These are phyloP conservation scores for Rhazya stricta DNA, from an alignment of 257 asterid genomes.

Conservation along the genomic window DNA sequence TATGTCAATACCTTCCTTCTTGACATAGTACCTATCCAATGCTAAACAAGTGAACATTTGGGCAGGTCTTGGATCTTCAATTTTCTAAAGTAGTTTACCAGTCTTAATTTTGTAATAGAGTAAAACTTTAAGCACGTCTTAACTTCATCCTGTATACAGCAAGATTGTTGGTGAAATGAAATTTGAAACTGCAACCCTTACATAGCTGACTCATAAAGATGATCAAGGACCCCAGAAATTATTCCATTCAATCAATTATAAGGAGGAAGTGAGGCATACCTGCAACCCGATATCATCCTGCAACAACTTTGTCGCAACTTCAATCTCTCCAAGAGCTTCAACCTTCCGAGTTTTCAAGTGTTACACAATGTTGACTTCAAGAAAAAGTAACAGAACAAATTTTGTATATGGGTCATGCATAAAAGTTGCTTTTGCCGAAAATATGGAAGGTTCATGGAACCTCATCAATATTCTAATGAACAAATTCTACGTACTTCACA, in stretches of 20 bases:
- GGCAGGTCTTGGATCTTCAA: not conserved
- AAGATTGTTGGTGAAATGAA: not conserved
- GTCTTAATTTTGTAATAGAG: not conserved
- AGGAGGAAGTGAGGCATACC: constrained; percentile 34
- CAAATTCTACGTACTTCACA: not conserved
- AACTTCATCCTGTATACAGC: not conserved
- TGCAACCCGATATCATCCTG: constrained; percentile 49
- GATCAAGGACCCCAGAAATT: not conserved
- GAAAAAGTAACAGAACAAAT: not conserved
- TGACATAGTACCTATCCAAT: not conserved
- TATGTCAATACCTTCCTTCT: not conserved
- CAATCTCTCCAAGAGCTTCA: constrained; percentile 94
- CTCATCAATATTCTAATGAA: not conserved
- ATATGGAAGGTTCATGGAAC: not conserved
- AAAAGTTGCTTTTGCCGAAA: not conserved
- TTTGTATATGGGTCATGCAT: not conserved
- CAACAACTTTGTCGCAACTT: constrained; percentile 83
- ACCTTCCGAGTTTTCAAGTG: constrained; percentile 46
- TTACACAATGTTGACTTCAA: not conserved
- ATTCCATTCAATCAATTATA: not conserved
- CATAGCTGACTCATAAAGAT: not conserved
- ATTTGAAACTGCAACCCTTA: not conserved
- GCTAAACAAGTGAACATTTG: not conserved
- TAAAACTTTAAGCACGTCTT: not conserved
- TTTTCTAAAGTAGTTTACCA: not conserved